A percentile compares a stretch with the other conserved stretches of the same genome.
Evolutionary conservation across 2,329 filamentous ascomycete species (phyloP).

Genomic region (Diplocarpon mali): DNA sequence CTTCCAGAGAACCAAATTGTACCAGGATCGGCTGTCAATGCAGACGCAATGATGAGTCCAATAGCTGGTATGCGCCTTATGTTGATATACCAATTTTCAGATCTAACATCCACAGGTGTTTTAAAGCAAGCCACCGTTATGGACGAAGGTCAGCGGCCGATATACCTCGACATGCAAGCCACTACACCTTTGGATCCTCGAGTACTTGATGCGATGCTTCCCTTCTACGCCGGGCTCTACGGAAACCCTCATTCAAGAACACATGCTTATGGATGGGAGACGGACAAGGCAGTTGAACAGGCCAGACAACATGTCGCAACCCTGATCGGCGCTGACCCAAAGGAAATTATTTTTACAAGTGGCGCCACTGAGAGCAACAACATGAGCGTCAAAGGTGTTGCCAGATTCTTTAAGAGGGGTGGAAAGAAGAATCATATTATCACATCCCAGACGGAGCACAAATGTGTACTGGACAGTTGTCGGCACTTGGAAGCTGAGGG

Average conservation of each 20-base stretch:
- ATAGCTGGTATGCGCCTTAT: conserved; percentile 46
- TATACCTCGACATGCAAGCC: conserved; percentile 97
- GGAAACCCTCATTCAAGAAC: conserved; percentile 96
- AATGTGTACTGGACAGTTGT: conserved; percentile 96
- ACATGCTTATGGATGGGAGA: conserved; percentile 98
- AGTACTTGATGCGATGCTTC: conserved; percentile 93
- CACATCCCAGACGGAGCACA: conserved; percentile 95
- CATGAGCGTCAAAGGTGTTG: conserved; percentile 98
- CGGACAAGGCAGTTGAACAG: conserved; percentile 83
- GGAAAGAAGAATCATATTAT: conserved; percentile 99
- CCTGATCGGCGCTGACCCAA: conserved; percentile 86
- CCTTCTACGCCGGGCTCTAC: conserved; percentile 85
- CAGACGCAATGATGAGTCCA: conserved; percentile 64
- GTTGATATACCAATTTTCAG: neutral
- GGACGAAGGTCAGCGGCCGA: conserved; percentile 85
- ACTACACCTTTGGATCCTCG: conserved; percentile 92
- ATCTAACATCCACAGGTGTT: conserved; percentile 41
- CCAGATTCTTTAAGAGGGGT: conserved; percentile 71
- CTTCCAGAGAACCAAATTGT: conserved; percentile 20
- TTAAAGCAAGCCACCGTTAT: conserved; percentile 86
- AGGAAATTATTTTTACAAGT: conserved; percentile 98
- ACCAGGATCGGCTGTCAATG: conserved; percentile 19
- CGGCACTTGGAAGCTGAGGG: conserved; percentile 94
- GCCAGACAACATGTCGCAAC: conserved; percentile 73
- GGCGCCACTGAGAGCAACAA: conserved; percentile 98